Evolutionary conservation across 108 stramenopile species (phyloP), one percentile per base, ranked within the genome.

Genomic region (Skeletonema grethae): DNA sequence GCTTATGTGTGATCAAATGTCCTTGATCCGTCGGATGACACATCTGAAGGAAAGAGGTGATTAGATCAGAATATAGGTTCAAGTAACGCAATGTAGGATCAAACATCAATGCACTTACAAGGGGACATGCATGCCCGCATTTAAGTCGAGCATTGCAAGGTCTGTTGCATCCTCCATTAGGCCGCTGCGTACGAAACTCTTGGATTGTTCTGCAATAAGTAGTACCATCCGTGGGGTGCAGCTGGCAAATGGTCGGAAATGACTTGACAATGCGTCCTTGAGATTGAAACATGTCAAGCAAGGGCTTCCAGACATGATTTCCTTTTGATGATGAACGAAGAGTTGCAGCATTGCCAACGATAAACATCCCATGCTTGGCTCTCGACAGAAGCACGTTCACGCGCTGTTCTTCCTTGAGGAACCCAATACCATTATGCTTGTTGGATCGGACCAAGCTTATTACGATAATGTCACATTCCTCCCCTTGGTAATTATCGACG

Each of bases 381-480:
- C 97, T 75, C 5, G 97, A 96, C 12, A 97, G 77, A n/a, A 94
- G 90, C 43, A 97, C 97, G 74, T 97, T 97, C 12, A 96, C 80
- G 2, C 95, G 80, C 29, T 95, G 87, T 10, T 78, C 67, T 48
- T 97, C 97, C 31, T 84, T 80, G 3, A 97, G 74, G 73, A 97
- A 97, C 0, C 97, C 95, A 25, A 97, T 91, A 16, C 28, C 34
- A 4, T 88, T 83, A 35, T 53, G 18, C 36, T 85, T 84, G 45
- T 87, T 87, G 41, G 79, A 88, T 41, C 95, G 80, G 22, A 95
- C 92, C 5, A 97, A 68, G 10, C 82, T 86, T 4, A 95, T 76
- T 6, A 97, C 72, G 41, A 97, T 84, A 64, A 87, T 87, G 48
- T 97, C 95, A 16, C 83, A 77, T 79, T 97, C 97, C 63, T 95